These are phyloP conservation scores for Calonectria pseudoturangicola DNA, from an alignment of 2,329 filamentous ascomycete species.

Conservation along the genomic window DNA sequence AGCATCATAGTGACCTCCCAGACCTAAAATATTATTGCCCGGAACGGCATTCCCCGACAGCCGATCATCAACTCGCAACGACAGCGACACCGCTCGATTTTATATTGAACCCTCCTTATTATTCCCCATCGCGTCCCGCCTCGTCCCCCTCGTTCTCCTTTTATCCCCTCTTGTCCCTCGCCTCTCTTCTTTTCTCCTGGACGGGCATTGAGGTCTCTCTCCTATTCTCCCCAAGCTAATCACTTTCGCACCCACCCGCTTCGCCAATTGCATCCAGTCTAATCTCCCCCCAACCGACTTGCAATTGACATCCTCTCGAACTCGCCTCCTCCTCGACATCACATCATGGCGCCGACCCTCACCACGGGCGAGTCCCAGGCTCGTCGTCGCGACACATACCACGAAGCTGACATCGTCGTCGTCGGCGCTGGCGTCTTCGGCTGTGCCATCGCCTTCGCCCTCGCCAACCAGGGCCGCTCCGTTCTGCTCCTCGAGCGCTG, in stretches of 20 bases:
- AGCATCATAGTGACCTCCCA: constrained; percentile 18
- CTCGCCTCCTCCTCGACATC: constrained; percentile 27
- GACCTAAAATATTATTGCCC: constrained; percentile 35
- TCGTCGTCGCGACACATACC: constrained; percentile 72
- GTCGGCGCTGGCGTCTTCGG: constrained; percentile 94
- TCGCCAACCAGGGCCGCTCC: constrained; percentile 92
- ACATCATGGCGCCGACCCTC: constrained; percentile 56
- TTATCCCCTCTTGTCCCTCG: constrained; percentile 17
- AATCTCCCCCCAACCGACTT: constrained; percentile 32
- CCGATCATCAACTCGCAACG: constrained; percentile 36
- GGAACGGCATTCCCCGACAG: constrained; percentile 47
- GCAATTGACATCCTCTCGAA: constrained; percentile 35
- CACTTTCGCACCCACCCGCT: constrained; percentile 18
- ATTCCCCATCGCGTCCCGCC: constrained; percentile 19
- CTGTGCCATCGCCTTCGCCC: constrained; percentile 87
- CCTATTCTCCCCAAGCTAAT: background rate
- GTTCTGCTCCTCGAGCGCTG: constrained; percentile 92
- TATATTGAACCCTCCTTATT: constrained; percentile 32
- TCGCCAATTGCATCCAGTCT: constrained; percentile 19
- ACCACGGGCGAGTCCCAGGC: constrained; percentile 63
- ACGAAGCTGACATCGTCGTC: constrained; percentile 89
- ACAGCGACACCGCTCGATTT: constrained; percentile 34
- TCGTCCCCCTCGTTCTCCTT: constrained; percentile 17
- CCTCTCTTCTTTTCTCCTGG: constrained; percentile 9
- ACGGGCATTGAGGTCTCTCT: constrained; percentile 24